Evolutionary conservation across 768 basidiomycete species (phyloP), one percentile per base, ranked within the genome.

Genomic region (Tylopilus vinaceipallidus): DNA sequence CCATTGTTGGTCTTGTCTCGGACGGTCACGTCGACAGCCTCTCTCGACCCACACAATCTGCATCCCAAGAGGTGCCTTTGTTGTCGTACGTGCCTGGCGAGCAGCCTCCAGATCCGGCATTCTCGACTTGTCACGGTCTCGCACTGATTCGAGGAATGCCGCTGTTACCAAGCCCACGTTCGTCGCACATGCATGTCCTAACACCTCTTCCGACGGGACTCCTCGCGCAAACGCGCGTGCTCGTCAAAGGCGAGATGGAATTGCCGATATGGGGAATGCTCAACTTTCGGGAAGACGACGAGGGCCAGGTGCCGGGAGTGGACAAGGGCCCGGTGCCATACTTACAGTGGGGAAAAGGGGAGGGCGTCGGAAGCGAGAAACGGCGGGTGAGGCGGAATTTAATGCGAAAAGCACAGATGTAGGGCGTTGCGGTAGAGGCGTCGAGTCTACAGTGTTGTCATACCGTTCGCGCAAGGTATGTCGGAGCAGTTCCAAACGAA

Each of bases 181-280:
- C 60, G 30, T 54, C 54, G 4, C 47, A 51, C 36, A 68, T 95
- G 30, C 92, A 95, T 29, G 56, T 97, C n/a, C 71, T 97, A 30
- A 92, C 94, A 0, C 91, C 95, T 0, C 52, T 93, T 1, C 82
- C 85, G 0, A 68, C 78, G 0, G 45, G 61, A 0, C 35, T 75
- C 1, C 73, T 95, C 3, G 54, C 60, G 0, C 58, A 49, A 17
- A 47, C 64, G 1, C 59, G 61, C 2, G 19, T 45, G 3, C 54
- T 95, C 3, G 82, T 95, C 39, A 93, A 89, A 65, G 94, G 94
- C 8, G 91, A 93, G 62, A 73, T 94, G 59, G 92, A 95, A 65
- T 68, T 97, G 0, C 94, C 94, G 0, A 72, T 93, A 1, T 88
- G 87, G 83, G 92, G 87, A 0, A 82, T 92, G 84, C 71, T 97